Percentiles rank a stretch among this genome's conserved stretches.
Evolutionary conservation across 331 rosid species (phyloP).

Genomic region (Prunus yedoensis): DNA sequence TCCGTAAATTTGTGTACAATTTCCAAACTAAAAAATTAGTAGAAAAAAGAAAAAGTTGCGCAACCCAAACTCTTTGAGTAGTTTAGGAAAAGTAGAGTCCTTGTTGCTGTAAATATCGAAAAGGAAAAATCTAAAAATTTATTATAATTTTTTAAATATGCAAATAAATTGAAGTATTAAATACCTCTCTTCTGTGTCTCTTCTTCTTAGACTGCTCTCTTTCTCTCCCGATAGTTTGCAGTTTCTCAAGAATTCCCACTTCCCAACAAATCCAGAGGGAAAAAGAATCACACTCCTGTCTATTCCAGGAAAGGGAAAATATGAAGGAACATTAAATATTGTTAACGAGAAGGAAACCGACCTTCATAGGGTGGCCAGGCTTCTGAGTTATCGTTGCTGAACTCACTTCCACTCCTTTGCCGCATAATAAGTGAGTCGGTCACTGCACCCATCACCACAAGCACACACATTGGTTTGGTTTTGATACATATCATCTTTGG

Average conservation of each 20-base stretch:
- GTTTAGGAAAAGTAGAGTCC: background rate
- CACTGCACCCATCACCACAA: slow-evolving; percentile 37
- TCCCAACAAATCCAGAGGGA: slow-evolving; percentile 30
- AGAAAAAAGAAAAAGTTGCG: background rate
- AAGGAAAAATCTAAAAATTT: background rate
- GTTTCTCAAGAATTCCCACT: slow-evolving; percentile 53
- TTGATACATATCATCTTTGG: slow-evolving; percentile 29
- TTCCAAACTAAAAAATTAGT: background rate
- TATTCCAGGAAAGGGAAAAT: slow-evolving; percentile 23
- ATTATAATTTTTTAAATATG: background rate
- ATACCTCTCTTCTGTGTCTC: slow-evolving; percentile 2
- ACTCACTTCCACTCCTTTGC: slow-evolving; percentile 37
- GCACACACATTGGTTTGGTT: slow-evolving; percentile 47
- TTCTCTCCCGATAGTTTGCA: slow-evolving; percentile 21
- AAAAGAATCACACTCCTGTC: slow-evolving; percentile 31
- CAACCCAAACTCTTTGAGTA: background rate
- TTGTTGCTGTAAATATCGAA: background rate
- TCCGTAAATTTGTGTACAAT: background rate
- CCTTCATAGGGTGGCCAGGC: slow-evolving; percentile 36
- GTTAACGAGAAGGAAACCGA: slow-evolving; percentile 42
- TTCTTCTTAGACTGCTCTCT: slow-evolving; percentile 22
- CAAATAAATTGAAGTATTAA: background rate
- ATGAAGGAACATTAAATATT: slow-evolving; percentile 2
- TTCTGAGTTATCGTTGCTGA: slow-evolving; percentile 36
- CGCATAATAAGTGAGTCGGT: slow-evolving; percentile 28